phyloP scores from a whole-genome alignment of 768 basidiomycete genomes.

The Suillus discolor region DNA sequence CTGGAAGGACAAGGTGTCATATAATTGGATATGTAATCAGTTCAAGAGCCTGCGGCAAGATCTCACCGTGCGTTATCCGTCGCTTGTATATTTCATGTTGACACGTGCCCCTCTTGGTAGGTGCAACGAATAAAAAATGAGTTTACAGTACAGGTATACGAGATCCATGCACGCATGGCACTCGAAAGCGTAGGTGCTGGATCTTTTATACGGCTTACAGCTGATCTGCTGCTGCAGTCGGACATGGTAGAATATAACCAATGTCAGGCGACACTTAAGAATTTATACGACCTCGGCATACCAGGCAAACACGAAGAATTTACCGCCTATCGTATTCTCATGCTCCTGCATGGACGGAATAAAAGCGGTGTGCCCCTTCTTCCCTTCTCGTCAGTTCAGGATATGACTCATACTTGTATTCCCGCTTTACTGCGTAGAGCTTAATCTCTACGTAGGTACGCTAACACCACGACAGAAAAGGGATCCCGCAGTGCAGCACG shows the following conservation, averaged over 20 bases:
- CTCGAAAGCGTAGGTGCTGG: conserved; percentile 73
- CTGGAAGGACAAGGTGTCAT: conserved; percentile 77
- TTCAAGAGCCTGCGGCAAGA: conserved; percentile 98
- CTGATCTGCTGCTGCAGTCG: conserved; percentile 49
- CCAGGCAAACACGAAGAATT: conserved; percentile 95
- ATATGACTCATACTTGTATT: conserved; percentile 6
- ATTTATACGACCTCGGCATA: conserved; percentile 91
- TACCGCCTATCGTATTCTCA: conserved; percentile 95
- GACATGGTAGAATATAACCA: conserved; percentile 99
- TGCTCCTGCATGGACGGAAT: conserved; percentile 93
- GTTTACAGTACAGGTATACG: conserved; percentile 96
- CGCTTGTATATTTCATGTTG: conserved; percentile 15
- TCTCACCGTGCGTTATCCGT: conserved; percentile 74
- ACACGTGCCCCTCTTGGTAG: conserved; percentile 41
- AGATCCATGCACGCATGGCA: conserved; percentile 97
- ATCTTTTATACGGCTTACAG: conserved; percentile 19
- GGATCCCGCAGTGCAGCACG: conserved; percentile 80
- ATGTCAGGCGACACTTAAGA: conserved; percentile 89
- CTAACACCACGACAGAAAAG: conserved; percentile 92
- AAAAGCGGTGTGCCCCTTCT: conserved; percentile 71
- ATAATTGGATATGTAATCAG: conserved; percentile 95
- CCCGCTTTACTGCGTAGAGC: conserved; percentile 54
- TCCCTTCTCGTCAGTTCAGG: conserved; percentile 4
- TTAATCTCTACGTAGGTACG: conserved; percentile 96
- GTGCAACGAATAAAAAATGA: conserved; percentile 99